Conservation (phyloP, 2,329 filamentous ascomycete genomes). For the Blumeria graminis region DNA sequence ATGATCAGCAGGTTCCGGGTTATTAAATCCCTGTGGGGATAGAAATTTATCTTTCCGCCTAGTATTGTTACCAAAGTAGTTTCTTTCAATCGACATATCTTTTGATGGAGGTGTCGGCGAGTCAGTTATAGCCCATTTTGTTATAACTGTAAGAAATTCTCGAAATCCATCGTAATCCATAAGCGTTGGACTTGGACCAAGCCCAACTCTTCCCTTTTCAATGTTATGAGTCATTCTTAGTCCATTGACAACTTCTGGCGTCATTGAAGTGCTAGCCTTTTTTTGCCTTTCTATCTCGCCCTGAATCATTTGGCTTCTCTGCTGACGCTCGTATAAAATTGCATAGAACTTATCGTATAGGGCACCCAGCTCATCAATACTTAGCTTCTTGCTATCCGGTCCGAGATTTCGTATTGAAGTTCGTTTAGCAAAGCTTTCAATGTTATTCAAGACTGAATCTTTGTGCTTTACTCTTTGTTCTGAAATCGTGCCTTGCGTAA, state of each 20-base stretch:
- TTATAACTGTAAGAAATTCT: constrained; percentile 72
- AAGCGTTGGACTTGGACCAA: constrained; percentile 68
- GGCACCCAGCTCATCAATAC: constrained; percentile 61
- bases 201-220: constrained; percentile 66
- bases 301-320: constrained; percentile 51
- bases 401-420: constrained; percentile 91
- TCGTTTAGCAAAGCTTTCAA: constrained; percentile 90
- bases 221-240: constrained; percentile 25
- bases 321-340: constrained; percentile 74
- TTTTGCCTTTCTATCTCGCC: constrained; percentile 46
- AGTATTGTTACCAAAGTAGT: constrained; percentile 35
- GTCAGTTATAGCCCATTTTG: constrained; percentile 85
- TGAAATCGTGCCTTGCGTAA: constrained; percentile 78
- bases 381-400: constrained; percentile 80
- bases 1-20: constrained; percentile 60
- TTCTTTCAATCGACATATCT: constrained; percentile 26
- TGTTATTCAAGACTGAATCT: constrained; percentile 78
- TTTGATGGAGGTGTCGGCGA: constrained; percentile 36
- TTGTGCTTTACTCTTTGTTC: constrained; percentile 84
- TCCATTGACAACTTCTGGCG: constrained; percentile 21
- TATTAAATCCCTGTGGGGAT: constrained; percentile 29
- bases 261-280: constrained; percentile 34
- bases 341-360: constrained; percentile 90
- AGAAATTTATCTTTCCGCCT: constrained; percentile 15
- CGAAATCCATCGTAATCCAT: constrained; percentile 97